A percentile compares a stretch with the other conserved stretches of the same genome.
Conservation (phyloP, 352 stramenopile species). For the Globisporangium recalcitrans region DNA sequence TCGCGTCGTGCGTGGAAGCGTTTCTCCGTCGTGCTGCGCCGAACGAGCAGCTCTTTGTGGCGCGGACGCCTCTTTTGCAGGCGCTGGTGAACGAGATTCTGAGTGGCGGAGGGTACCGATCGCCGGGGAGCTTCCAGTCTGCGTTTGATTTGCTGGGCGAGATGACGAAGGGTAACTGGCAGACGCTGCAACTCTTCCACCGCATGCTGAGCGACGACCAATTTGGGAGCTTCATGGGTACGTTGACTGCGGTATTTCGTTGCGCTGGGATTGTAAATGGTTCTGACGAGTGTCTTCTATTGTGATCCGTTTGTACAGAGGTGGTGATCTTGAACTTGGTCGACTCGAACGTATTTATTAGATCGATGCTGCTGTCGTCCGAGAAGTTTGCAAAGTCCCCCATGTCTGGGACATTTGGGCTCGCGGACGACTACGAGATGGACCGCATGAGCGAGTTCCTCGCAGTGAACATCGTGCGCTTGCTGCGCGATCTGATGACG, state of each 20-base stretch:
- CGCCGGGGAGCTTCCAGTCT: conserved; percentile 91
- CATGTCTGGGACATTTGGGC: conserved; percentile 30
- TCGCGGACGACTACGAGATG: conserved; percentile 56
- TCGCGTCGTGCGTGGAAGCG: conserved; percentile 94
- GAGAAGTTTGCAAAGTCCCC: conserved; percentile 61
- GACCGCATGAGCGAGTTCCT: conserved; percentile 87
- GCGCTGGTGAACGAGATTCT: conserved; percentile 89
- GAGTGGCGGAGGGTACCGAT: conserved; percentile 70
- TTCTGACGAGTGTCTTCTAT: conserved; percentile 8
- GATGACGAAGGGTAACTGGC: conserved; percentile 92
- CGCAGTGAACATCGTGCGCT: conserved; percentile 75
- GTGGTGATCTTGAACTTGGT: conserved; percentile 93
- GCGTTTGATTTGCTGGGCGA: conserved; percentile 95
- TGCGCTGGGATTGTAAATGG: background rate
- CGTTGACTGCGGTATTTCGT: conserved; percentile 15
- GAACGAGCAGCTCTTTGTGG: conserved; percentile 90
- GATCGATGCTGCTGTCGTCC: conserved; percentile 84
- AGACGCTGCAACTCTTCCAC: conserved; percentile 89
- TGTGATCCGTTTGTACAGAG: conserved; percentile 33
- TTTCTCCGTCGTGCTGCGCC: conserved; percentile 87
- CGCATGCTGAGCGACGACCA: conserved; percentile 78
- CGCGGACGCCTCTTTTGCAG: conserved; percentile 81
- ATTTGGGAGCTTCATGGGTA: conserved; percentile 89
- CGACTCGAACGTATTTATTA: conserved; percentile 96
- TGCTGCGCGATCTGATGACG: conserved; percentile 93